Conservation (phyloP, 1,284 basidiomycete genomes). For the Laetiporus sulphureus region DNA sequence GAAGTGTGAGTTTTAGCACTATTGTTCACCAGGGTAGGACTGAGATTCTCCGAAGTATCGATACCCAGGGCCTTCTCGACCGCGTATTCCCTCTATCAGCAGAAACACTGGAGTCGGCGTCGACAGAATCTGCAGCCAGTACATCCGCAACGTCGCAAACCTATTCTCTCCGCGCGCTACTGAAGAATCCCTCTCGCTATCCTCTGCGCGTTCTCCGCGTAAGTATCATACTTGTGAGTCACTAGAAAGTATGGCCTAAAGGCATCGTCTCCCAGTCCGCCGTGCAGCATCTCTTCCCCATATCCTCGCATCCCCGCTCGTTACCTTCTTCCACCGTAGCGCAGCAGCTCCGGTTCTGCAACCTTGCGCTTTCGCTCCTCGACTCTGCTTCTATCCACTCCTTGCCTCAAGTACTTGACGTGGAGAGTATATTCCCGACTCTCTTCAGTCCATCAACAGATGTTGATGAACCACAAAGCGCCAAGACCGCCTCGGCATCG, state of each 20-base stretch:
- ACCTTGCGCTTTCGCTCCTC: constrained; percentile 62
- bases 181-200: constrained; percentile 46
- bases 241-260: constrained; percentile 6
- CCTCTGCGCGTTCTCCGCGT: constrained; percentile 46
- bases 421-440: constrained; percentile 36
- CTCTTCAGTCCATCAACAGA: constrained; percentile 18
- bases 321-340: constrained; percentile 52
- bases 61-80: constrained; percentile 72
- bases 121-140: constrained; percentile 19
- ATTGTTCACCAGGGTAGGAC: neutral
- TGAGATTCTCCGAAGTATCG: constrained; percentile 38
- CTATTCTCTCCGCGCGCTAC: constrained; percentile 57
- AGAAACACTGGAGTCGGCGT: constrained; percentile 30
- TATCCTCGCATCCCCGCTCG: constrained; percentile 58
- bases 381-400: constrained; percentile 56
- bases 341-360: constrained; percentile 68
- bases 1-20: constrained; percentile 46
- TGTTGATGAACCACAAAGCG: constrained; percentile 19
- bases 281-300: constrained; percentile 58
- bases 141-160: constrained; percentile 24
- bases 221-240: constrained; percentile 22
- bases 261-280: constrained; percentile 39
- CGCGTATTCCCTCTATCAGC: constrained; percentile 58
- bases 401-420: constrained; percentile 37
- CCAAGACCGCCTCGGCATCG: constrained; percentile 1